Evolutionary conservation across 495 filamentous ascomycete species (phyloP).

Genomic region (Daldinia childiae): DNA sequence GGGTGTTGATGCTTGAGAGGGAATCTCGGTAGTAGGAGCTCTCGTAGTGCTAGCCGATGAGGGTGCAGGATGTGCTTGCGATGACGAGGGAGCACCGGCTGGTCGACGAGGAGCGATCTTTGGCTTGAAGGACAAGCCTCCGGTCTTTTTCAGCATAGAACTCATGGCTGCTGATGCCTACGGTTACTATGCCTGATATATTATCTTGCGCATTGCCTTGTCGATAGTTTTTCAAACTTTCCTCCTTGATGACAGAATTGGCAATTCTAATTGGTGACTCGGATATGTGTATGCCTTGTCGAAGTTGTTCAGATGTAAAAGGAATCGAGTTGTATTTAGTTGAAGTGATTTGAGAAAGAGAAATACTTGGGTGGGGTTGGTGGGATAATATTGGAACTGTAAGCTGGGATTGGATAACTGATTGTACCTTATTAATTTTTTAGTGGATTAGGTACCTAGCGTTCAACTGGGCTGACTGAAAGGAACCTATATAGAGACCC

Average conservation of each 20-base stretch:
- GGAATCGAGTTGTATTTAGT: slow-evolving; percentile 1
- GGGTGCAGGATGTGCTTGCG: slow-evolving; percentile 31
- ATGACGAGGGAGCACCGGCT: slow-evolving; percentile 21
- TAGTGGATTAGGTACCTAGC: slow-evolving; percentile 1
- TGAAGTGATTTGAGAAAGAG: slow-evolving; percentile 7
- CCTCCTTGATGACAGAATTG: not conserved
- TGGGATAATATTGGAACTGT: slow-evolving; percentile 30
- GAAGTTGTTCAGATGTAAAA: not conserved
- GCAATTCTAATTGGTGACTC: not conserved
- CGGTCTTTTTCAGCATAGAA: slow-evolving; percentile 59
- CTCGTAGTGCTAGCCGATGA: slow-evolving; percentile 20
- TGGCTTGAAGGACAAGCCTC: slow-evolving; percentile 55
- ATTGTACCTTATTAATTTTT: not conserved
- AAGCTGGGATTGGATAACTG: not conserved
- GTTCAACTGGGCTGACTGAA: not conserved
- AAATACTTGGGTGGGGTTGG: slow-evolving; percentile 32
- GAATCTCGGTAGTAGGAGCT: slow-evolving; percentile 31
- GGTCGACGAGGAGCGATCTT: slow-evolving; percentile 47
- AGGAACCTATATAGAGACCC: not conserved
- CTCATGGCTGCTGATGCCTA: slow-evolving; percentile 44
- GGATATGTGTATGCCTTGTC: not conserved
- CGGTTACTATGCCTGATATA: slow-evolving; percentile 17
- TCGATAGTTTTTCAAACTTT: not conserved
- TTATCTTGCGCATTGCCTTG: slow-evolving; percentile 24
- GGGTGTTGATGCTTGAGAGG: slow-evolving; percentile 32